phyloP scores from a whole-genome alignment of 352 stramenopile genomes.

The Aphanomyces astaci region DNA sequence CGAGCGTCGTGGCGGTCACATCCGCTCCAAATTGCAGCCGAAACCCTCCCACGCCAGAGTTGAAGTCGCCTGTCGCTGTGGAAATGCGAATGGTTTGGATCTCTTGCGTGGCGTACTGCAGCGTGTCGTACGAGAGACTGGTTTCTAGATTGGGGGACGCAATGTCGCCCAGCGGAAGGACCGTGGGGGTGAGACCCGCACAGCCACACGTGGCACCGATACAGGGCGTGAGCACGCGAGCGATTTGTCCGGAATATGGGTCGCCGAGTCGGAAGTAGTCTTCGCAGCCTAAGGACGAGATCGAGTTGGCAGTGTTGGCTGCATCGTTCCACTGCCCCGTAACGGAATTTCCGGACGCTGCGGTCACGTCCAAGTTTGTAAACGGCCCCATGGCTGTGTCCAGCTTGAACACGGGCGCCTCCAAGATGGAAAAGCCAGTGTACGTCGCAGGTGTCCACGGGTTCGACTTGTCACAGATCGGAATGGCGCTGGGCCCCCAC shows the following conservation, averaged over 20 bases:
- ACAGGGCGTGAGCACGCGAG: constrained; percentile 40
- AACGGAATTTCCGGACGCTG: not conserved
- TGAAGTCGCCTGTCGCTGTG: constrained; percentile 30
- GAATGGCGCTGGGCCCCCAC: constrained; percentile 57
- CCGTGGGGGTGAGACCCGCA: constrained; percentile 9
- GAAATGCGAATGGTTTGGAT: constrained; percentile 58
- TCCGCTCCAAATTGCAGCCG: constrained; percentile 86
- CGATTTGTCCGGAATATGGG: constrained; percentile 32
- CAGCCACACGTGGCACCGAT: constrained; percentile 47
- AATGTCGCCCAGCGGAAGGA: constrained; percentile 14
- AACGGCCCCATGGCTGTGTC: constrained; percentile 18
- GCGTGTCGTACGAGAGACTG: constrained; percentile 34
- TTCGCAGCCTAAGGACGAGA: constrained; percentile 36
- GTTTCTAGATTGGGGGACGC: not conserved
- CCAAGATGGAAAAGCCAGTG: not conserved
- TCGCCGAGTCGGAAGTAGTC: constrained; percentile 63
- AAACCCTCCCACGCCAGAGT: constrained; percentile 69
- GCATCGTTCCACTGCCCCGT: constrained; percentile 4
- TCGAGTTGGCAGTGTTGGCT: not conserved
- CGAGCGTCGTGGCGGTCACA: constrained; percentile 72
- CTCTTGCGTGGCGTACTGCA: constrained; percentile 46
- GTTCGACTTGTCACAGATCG: constrained; percentile 42
- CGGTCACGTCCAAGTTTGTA: not conserved
- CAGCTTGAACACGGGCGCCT: constrained; percentile 11
- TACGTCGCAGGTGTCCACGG: constrained; percentile 34